Evolutionary conservation across 176 grass and related monocot species (phyloP).

Genomic region (Ananas comosus): DNA sequence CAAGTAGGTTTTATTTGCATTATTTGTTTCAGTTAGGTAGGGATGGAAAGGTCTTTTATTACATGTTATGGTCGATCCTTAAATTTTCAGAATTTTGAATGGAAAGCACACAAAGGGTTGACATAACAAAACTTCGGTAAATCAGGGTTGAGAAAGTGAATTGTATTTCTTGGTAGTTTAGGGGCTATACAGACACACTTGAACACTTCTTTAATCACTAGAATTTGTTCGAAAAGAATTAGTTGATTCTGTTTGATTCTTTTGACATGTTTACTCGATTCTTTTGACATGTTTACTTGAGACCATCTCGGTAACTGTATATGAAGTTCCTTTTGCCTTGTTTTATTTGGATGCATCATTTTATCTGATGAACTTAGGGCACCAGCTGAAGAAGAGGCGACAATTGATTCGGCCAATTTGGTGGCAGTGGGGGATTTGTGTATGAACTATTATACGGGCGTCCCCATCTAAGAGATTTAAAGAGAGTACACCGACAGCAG

Average conservation of each 20-base stretch:
- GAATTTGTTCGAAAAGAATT: not conserved
- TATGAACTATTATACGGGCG: conserved; percentile 50
- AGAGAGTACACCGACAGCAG: not conserved
- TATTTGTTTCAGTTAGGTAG: not conserved
- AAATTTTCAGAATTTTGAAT: no score
- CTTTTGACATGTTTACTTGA: not conserved
- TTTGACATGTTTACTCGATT: not conserved
- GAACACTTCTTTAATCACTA: not conserved
- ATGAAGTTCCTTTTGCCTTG: not conserved
- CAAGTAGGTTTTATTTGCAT: not conserved
- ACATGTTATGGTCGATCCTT: no score
- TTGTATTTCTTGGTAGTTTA: not conserved
- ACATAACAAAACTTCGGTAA: no score
- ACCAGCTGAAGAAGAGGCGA: conserved; percentile 43
- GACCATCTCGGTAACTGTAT: no score
- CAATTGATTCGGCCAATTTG: conserved; percentile 51
- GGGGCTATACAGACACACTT: not conserved
- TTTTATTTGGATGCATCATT: conserved; percentile 28
- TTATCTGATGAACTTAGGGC: conserved; percentile 27
- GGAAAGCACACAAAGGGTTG: no score
- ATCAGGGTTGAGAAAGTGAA: no score
- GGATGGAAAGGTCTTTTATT: no score
- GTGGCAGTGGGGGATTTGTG: conserved; percentile 81
- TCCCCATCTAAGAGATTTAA: conserved; percentile 23
- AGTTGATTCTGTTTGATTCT: not conserved